Conservation (phyloP, 2,329 filamentous ascomycete species). For the Fusarium continuum region DNA sequence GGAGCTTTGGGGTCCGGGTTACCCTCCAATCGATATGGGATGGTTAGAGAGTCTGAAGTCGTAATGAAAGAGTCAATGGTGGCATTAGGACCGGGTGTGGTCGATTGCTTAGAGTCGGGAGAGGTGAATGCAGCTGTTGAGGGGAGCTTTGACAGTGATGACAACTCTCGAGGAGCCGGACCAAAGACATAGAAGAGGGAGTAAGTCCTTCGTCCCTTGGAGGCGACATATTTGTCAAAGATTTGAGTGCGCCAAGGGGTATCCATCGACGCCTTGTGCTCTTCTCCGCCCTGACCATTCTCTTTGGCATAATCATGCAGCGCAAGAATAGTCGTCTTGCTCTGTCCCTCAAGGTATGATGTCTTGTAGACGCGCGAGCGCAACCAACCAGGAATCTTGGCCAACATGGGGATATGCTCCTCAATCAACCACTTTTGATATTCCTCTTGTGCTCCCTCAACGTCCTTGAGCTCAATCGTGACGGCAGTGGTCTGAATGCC, state of each 20-base stretch:
- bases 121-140: conserved; percentile 61
- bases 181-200: conserved; percentile 84
- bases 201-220: conserved; percentile 69
- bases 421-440: conserved; percentile 76
- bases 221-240: conserved; percentile 65
- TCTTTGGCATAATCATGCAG: conserved; percentile 76
- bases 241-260: conserved; percentile 71
- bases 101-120: conserved; percentile 64
- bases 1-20: conserved; percentile 72
- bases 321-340: conserved; percentile 64
- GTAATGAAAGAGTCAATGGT: conserved; percentile 74
- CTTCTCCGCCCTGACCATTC: conserved; percentile 73
- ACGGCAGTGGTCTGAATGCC: conserved; percentile 71
- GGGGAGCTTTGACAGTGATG: conserved; percentile 61
- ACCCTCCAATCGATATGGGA: conserved; percentile 82
- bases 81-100: conserved; percentile 60
- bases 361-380: conserved; percentile 76
- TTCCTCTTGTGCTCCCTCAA: conserved; percentile 60
- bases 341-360: conserved; percentile 66
- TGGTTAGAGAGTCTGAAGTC: conserved; percentile 71
- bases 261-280: conserved; percentile 68
- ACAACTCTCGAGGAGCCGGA: conserved; percentile 74
- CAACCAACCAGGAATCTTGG: conserved; percentile 81
- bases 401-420: conserved; percentile 76
- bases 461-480: conserved; percentile 62